A percentile compares a stretch with the other conserved stretches of the same genome.
Evolutionary conservation across 2,329 filamentous ascomycete species (phyloP).

Genomic region (Mollisia scopiformis): DNA sequence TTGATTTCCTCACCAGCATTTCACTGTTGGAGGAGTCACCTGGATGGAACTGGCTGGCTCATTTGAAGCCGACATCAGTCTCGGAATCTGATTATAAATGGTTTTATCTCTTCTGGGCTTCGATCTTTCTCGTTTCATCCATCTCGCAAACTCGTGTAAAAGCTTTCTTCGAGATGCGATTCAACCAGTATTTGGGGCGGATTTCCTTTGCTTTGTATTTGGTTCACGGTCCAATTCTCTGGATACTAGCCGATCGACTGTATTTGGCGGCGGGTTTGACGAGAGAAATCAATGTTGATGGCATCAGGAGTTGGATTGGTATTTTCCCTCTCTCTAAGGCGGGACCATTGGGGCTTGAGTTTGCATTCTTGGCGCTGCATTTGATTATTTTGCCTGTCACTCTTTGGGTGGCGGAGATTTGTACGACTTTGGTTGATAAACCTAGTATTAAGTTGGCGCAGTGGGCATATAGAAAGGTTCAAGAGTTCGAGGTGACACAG

Average conservation of each 20-base stretch:
- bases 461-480: slow-evolving; percentile 10
- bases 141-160: slow-evolving; percentile 59
- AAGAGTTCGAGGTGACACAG: too few relatives aligned
- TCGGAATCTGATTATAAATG: slow-evolving; percentile 61
- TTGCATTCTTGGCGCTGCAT: slow-evolving; percentile 62
- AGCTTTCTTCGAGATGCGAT: slow-evolving; percentile 58
- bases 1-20: slow-evolving; percentile 1
- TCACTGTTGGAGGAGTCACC: slow-evolving; percentile 51
- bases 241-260: slow-evolving; percentile 61
- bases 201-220: slow-evolving; percentile 67
- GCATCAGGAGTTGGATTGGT: slow-evolving; percentile 60
- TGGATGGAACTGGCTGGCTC: slow-evolving; percentile 46
- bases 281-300: slow-evolving; percentile 49
- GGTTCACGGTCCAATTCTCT: slow-evolving; percentile 64
- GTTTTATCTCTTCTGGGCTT: slow-evolving; percentile 68
- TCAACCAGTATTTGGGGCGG: slow-evolving; percentile 64
- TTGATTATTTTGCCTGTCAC: slow-evolving; percentile 62
- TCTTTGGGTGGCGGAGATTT: slow-evolving; percentile 58
- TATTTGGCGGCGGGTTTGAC: slow-evolving; percentile 64
- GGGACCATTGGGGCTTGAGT: slow-evolving; percentile 63
- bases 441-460: slow-evolving; percentile 58
- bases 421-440: slow-evolving; percentile 59
- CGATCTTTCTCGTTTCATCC: slow-evolving; percentile 57
- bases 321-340: slow-evolving; percentile 54
- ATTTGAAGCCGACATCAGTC: slow-evolving; percentile 66